Percentiles rank a stretch among this genome's conserved stretches.
Conservation (phyloP, 495 filamentous ascomycete species). For the Xanthoparmelia taractica region DNA sequence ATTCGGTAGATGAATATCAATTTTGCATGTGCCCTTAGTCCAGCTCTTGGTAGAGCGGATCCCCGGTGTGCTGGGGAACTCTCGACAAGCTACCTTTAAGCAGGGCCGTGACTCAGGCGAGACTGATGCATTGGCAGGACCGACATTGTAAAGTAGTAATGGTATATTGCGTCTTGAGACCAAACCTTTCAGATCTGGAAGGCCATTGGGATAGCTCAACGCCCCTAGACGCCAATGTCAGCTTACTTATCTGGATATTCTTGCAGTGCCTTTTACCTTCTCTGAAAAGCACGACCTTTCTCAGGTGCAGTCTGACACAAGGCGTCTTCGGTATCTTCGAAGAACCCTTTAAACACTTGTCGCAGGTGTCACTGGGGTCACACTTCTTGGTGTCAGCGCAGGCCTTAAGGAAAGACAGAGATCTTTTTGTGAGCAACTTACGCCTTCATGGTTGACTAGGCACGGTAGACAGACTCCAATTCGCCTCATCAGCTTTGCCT, state of each 20-base stretch:
- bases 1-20: not conserved
- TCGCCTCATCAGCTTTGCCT: not conserved
- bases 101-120: not conserved
- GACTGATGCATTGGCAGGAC: not conserved
- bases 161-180: not conserved
- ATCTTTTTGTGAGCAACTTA: not conserved
- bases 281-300: not conserved
- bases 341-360: not conserved
- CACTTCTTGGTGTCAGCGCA: not conserved
- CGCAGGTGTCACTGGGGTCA: not conserved
- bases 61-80: not conserved
- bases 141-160: not conserved
- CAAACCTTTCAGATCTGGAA: not conserved
- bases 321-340: not conserved
- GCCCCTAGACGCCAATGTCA: not conserved
- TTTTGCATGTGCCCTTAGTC: not conserved
- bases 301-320: constrained; percentile 6
- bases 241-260: not conserved
- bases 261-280: not conserved
- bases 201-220: constrained; percentile 1
- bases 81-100: not conserved
- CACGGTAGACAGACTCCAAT: not conserved
- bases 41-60: not conserved
- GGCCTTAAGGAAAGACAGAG: not conserved
- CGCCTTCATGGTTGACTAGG: not conserved